phyloP scores from a whole-genome alignment of 768 basidiomycete species.

The Exidia glandulosa region DNA sequence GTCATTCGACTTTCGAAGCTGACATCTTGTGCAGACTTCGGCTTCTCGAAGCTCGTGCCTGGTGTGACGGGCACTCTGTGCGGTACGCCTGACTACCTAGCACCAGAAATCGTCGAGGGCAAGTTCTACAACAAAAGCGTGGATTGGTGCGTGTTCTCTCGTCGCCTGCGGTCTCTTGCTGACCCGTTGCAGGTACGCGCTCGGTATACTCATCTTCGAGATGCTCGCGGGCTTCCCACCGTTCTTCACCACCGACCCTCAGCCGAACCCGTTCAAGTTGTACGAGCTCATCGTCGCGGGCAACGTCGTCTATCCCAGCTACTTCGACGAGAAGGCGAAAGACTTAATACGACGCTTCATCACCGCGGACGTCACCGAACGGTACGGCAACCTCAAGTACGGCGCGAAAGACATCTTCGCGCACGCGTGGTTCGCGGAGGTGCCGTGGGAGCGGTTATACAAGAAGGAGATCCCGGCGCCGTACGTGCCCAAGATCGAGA shows the following conservation, averaged over 20 bases:
- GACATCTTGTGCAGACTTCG: no score
- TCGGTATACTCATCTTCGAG: slow-evolving; percentile 94
- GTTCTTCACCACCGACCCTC: slow-evolving; percentile 74
- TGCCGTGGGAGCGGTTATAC: slow-evolving; percentile 77
- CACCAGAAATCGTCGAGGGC: slow-evolving; percentile 50
- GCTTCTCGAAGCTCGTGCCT: slow-evolving; percentile 84
- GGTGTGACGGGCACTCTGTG: slow-evolving; percentile 92
- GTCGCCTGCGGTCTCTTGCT: slow-evolving; percentile 27
- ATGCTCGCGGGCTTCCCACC: slow-evolving; percentile 96
- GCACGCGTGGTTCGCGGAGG: slow-evolving; percentile 90
- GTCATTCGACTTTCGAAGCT: no score
- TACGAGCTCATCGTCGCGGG: slow-evolving; percentile 87
- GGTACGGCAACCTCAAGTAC: slow-evolving; percentile 81
- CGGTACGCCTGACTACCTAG: slow-evolving; percentile 92
- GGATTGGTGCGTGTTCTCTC: slow-evolving; percentile 62
- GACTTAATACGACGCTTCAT: slow-evolving; percentile 87
- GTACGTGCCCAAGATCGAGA: slow-evolving; percentile 81
- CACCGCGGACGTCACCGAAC: slow-evolving; percentile 77
- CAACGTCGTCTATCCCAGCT: slow-evolving; percentile 72
- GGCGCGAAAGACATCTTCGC: slow-evolving; percentile 87
- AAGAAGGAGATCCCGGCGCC: slow-evolving; percentile 87
- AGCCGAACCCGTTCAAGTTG: slow-evolving; percentile 60
- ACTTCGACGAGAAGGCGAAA: slow-evolving; percentile 63
- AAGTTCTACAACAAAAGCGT: slow-evolving; percentile 79
- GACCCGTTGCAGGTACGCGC: slow-evolving; percentile 99